Base-by-base conservation (phyloP, 2,329 filamentous ascomycete species). In the Verticillium nonalfalfae region DNA sequence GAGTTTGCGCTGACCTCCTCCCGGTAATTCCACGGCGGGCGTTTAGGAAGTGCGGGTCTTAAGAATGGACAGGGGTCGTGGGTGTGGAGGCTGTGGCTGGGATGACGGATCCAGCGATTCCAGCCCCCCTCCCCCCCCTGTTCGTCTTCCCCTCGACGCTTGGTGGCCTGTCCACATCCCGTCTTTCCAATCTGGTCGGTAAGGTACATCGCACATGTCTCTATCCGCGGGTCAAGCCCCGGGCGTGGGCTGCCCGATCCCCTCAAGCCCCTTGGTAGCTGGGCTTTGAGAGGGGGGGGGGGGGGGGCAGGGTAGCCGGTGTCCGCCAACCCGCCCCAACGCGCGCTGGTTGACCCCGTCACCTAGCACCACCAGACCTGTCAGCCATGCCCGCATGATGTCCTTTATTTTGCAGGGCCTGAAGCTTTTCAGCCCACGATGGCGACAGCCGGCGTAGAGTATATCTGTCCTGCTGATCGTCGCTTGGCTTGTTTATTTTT, bases 1-100 rank as follows among this genome's bases (percentile, higher is more conserved):
- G 38, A 26, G 57, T 39, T 50, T 58, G 45, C n/a, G 45, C 45
- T 26, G 45, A 52, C 45, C 45, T 58, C 38, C 39, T 56, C 54
- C 54, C 54, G 54, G 54, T 56, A 56, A 56, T 56, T 56, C 54
- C 54, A 56, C 54, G 54, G 54, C 54, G 54, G 54, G 54, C 33
- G 54, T 56, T 56, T 56, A 56, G 54, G 54, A 56, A 34, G 33
- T 56, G 54, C 54, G 54, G 54, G 54, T 56, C 54, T 35, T 34
- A 52, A 18, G 45, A 52, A 52, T 52, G 45, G 45, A 52, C 45
- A 52, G 45, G 45, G 45, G 45, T 52, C 45, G 45, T 52, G 45
- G 45, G 45, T 52, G 45, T 52, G 45, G 45, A 52, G 45, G 45
- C 10, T 21, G 45, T 52, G 45, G 45, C 45, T 52, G 45, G 45